Percentiles rank a stretch among this genome's conserved stretches.
Evolutionary conservation across 2,329 filamentous ascomycete genomes (phyloP).

Genomic region (Ceratocystis lukuohia): DNA sequence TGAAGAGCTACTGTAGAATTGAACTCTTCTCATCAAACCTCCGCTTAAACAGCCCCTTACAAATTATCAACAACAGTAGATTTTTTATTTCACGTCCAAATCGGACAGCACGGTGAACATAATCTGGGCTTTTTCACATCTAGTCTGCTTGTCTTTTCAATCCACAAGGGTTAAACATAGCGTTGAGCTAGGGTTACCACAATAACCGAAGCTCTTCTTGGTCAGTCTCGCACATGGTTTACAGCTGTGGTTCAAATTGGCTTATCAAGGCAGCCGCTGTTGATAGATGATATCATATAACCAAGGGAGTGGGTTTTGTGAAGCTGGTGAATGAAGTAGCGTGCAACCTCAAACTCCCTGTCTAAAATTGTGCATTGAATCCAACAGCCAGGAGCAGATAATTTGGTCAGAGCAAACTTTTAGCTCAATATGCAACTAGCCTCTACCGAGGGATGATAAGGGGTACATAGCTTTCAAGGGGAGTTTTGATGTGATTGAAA

Average conservation of each 20-base stretch:
- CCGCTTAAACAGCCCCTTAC: too few species aligned
- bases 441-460: not conserved
- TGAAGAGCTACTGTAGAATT: too few species aligned
- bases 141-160: too few species aligned
- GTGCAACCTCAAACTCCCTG: not conserved
- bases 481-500: not conserved
- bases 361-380: conserved; percentile 5
- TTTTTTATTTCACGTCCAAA: too few species aligned
- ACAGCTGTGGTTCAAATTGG: not conserved
- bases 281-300: conserved; percentile 3
- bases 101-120: too few species aligned
- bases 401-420: not conserved
- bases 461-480: not conserved
- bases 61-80: too few species aligned
- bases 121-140: too few species aligned
- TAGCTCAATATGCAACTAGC: not conserved
- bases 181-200: too few species aligned
- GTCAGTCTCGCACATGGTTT: not conserved
- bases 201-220: too few species aligned
- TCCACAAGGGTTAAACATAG: too few species aligned
- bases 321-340: not conserved
- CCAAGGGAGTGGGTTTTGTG: not conserved
- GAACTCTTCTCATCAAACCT: too few species aligned
- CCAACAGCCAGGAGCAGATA: not conserved
- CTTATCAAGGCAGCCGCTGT: not conserved